Evolutionary conservation across 495 filamentous ascomycete genomes (phyloP).

Genomic region (Astrocystis sublimbata): DNA sequence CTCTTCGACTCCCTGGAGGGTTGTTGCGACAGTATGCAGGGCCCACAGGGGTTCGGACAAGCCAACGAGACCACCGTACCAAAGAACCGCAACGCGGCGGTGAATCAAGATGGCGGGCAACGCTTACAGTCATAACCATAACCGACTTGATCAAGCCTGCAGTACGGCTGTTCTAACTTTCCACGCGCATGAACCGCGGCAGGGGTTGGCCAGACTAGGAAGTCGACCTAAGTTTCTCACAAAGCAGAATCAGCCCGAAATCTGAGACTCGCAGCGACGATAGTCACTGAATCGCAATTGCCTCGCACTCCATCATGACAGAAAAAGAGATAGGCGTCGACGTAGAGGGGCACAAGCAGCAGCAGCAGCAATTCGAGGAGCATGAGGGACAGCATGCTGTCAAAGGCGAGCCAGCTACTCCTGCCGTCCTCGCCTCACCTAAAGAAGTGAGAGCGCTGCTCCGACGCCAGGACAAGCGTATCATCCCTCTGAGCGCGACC

Average conservation of each 20-base stretch:
- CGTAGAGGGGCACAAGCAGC: conserved; percentile 27
- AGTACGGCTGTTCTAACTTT: neutral
- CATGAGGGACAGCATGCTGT: conserved; percentile 18
- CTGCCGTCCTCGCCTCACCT: conserved; percentile 14
- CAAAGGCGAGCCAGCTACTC: conserved; percentile 19
- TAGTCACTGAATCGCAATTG: neutral
- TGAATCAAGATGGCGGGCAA: conserved; percentile 3
- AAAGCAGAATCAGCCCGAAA: neutral
- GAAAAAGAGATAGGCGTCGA: conserved; percentile 23
- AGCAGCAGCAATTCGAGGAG: conserved; percentile 23
- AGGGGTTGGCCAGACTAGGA: neutral
- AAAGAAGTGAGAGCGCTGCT: conserved; percentile 41
- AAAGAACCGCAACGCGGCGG: conserved; percentile 1
- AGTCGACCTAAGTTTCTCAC: neutral
- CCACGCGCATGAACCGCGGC: neutral
- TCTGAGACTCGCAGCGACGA: neutral
- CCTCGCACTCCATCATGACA: conserved; percentile 22
- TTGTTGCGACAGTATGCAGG: neutral
- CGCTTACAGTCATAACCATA: neutral
- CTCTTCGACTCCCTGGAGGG: neutral
- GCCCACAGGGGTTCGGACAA: neutral
- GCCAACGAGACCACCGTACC: conserved; percentile 1
- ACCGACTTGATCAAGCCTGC: neutral
- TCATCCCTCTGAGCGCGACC: conserved; percentile 57
- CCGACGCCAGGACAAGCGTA: conserved; percentile 62